Conservation (phyloP, 2,329 filamentous ascomycete genomes). For the Helicocarpus griseus region DNA sequence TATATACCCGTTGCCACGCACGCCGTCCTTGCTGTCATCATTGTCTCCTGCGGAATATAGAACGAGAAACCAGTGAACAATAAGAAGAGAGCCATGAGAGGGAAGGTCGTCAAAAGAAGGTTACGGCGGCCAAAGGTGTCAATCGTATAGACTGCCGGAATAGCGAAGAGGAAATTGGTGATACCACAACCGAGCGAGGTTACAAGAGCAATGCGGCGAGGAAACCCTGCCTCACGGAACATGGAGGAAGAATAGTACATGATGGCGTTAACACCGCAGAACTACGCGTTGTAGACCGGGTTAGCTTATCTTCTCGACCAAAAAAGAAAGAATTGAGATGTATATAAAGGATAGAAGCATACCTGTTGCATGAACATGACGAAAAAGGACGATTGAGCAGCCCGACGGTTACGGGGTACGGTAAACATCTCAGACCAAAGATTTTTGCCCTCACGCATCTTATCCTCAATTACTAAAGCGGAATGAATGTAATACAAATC, state of each 20-base stretch:
- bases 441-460: slow-evolving; percentile 41
- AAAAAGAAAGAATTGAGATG: no score
- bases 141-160: slow-evolving; percentile 56
- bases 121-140: slow-evolving; percentile 59
- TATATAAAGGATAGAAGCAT: no score
- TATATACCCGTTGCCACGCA: slow-evolving; percentile 36
- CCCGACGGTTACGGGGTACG: slow-evolving; percentile 54
- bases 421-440: slow-evolving; percentile 50
- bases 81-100: slow-evolving; percentile 48
- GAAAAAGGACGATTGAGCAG: slow-evolving; percentile 50
- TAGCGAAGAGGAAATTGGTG: slow-evolving; percentile 56
- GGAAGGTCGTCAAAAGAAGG: slow-evolving; percentile 54
- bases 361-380: slow-evolving; percentile 62
- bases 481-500: slow-evolving; percentile 39
- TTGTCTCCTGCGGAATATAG: slow-evolving; percentile 33
- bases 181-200: slow-evolving; percentile 53
- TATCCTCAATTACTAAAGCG: slow-evolving; percentile 52
- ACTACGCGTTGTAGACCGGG: no score
- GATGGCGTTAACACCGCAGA: slow-evolving; percentile 45
- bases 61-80: slow-evolving; percentile 46
- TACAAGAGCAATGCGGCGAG: slow-evolving; percentile 41
- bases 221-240: slow-evolving; percentile 45
- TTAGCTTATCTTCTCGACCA: no score
- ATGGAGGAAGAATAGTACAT: slow-evolving; percentile 54
- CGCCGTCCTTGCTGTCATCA: slow-evolving; percentile 19